Evolutionary conservation across 306 rosid genomes (phyloP), one percentile per base, ranked within the genome.

Genomic region (Medicago arabica): DNA sequence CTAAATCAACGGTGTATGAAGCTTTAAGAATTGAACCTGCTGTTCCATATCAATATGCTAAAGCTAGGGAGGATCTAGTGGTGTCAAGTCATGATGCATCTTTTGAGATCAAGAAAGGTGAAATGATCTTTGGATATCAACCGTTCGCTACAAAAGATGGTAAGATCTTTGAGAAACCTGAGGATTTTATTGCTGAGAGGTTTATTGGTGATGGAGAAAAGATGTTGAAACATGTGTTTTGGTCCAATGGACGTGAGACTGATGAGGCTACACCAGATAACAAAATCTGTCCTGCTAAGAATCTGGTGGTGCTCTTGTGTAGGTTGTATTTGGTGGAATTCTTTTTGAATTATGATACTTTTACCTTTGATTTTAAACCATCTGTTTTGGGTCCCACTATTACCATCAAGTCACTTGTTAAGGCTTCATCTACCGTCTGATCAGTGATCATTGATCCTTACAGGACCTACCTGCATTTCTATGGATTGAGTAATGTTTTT

Each of bases 61-160:
- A 77, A 63, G 97, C 96, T 9, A 90, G 85, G 82, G 81, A 86
- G 65, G 91, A 92, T 68, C 36, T 90, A 8, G 82, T 90, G 71
- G 73, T 90, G 34, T 64, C 65, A 1, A 88, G 87, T 41, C 96
- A 90, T 25, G 91, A 87, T 49, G 89, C 87, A 0, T 21, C 86
- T 2, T 92, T 69, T 72, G 47, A 86, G 90, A 85, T 90, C 81
- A 88, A 88, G 86, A 87, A 84, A 47, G 93, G 96, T 0, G 94
- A 92, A 68, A 88, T 84, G 91, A 65, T 92, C 47, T 90, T 92
- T 38, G 97, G 94, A 57, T 90, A 87, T 67, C 92, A 87, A 18
- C 92, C 90, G 13, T 78, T 90, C n/a, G 96, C 89, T 0, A 89
- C 96, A 0, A 92, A 80, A 8, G 97, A 92, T 67, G 86, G 90